Evolutionary conservation across 2,329 filamentous ascomycete species (phyloP).

Genomic region (Fusarium praegraminearum): DNA sequence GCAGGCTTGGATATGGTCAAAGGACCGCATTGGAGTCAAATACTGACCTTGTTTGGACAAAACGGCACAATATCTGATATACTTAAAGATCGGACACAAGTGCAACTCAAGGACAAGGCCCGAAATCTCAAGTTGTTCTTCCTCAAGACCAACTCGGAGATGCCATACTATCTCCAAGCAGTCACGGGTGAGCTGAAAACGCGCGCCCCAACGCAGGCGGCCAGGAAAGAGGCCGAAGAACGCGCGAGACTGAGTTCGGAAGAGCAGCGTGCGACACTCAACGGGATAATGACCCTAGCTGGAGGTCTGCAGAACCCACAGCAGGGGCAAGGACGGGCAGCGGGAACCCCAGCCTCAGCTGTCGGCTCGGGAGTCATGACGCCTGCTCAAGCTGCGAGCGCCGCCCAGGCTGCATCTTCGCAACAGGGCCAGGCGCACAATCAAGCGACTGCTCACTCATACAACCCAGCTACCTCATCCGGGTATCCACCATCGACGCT

Average conservation of each 20-base stretch:
- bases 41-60: conserved; percentile 83
- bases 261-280: conserved; percentile 70
- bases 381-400: conserved; percentile 51
- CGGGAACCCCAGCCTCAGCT: conserved; percentile 44
- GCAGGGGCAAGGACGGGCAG: conserved; percentile 48
- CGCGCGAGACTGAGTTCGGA: conserved; percentile 68
- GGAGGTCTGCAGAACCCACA: conserved; percentile 62
- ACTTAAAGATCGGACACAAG: conserved; percentile 88
- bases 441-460: conserved; percentile 31
- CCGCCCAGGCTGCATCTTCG: conserved; percentile 46
- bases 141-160: conserved; percentile 89
- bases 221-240: conserved; percentile 75
- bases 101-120: conserved; percentile 93
- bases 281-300: conserved; percentile 69
- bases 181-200: conserved; percentile 93
- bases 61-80: conserved; percentile 85
- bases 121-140: conserved; percentile 92
- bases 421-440: conserved; percentile 37
- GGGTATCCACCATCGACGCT: conserved; percentile 47
- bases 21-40: conserved; percentile 94
- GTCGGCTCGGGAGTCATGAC: conserved; percentile 50
- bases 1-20: conserved; percentile 88
- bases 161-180: conserved; percentile 86
- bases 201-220: conserved; percentile 79
- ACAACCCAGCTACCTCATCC: conserved; percentile 37